A percentile compares a stretch with the other conserved stretches of the same genome.
These are phyloP conservation scores for Magnusiomyces tetraspermus DNA, from an alignment of 1,139 yeast genomes.

Conservation along the genomic window DNA sequence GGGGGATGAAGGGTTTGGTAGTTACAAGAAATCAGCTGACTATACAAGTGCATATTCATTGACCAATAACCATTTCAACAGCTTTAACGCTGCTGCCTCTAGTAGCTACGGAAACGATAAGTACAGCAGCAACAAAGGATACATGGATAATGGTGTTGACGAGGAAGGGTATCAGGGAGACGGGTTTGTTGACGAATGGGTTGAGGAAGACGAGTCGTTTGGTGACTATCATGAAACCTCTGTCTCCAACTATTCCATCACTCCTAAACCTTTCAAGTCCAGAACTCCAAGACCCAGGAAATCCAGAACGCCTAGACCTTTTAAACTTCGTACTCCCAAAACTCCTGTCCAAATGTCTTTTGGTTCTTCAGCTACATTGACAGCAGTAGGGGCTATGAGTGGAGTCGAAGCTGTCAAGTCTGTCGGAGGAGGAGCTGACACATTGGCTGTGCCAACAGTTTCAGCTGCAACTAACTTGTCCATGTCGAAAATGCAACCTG, in stretches of 20 bases:
- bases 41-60: neutral
- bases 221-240: constrained; percentile 13
- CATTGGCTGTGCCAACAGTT: neutral
- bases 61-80: neutral
- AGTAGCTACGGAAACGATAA: neutral
- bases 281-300: too few species aligned
- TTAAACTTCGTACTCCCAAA: too few species aligned
- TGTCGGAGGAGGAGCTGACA: neutral
- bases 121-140: neutral
- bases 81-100: neutral
- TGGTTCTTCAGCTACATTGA: too few species aligned
- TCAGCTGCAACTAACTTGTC: neutral
- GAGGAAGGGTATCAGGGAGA: constrained; percentile 10
- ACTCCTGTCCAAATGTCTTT: too few species aligned
- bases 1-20: too few species aligned
- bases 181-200: constrained; percentile 9
- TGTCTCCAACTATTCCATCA: neutral
- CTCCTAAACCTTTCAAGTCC: neutral
- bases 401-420: neutral
- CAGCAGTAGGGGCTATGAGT: neutral
- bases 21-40: too few species aligned
- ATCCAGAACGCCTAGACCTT: too few species aligned
- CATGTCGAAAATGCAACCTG: neutral
- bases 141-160: constrained; percentile 7
- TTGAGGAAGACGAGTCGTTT: constrained; percentile 13